Percentiles rank a stretch among this genome's conserved stretches.
phyloP scores from a whole-genome alignment of 768 basidiomycete genomes.

The Hebeloma cylindrosporum region DNA sequence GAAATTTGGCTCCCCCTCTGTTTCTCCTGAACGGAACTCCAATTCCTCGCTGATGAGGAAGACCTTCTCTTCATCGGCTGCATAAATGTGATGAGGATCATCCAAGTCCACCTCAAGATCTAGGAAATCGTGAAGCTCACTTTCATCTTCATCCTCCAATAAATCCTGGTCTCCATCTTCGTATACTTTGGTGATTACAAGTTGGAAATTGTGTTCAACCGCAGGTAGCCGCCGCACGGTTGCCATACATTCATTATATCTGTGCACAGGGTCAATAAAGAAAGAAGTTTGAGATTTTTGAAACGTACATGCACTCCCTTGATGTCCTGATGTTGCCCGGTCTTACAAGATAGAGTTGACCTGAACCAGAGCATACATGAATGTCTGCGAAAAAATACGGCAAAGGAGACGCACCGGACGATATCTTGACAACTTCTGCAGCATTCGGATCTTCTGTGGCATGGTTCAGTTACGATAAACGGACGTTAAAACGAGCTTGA shows the following conservation, averaged over 20 bases:
- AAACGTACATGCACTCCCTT: slow-evolving; percentile 92
- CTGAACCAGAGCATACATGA: slow-evolving; percentile 21
- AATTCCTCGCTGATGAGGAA: slow-evolving; percentile 92
- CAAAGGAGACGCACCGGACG: slow-evolving; percentile 48
- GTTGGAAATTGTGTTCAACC: slow-evolving; percentile 78
- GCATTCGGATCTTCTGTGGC: slow-evolving; percentile 86
- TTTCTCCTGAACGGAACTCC: slow-evolving; percentile 75
- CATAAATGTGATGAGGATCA: neutral
- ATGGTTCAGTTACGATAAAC: slow-evolving; percentile 13
- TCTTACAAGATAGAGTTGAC: slow-evolving; percentile 88
- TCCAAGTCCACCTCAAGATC: neutral
- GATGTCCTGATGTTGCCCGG: slow-evolving; percentile 90
- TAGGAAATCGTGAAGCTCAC: slow-evolving; percentile 36
- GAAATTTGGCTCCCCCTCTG: slow-evolving; percentile 77
- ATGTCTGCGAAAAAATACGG: neutral
- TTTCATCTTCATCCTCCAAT: slow-evolving; percentile 91
- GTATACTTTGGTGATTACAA: slow-evolving; percentile 95
- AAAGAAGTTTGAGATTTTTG: no score
- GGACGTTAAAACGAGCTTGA: slow-evolving; percentile 11
- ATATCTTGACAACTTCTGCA: slow-evolving; percentile 92
- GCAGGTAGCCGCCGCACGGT: slow-evolving; percentile 85
- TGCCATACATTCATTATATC: slow-evolving; percentile 94
- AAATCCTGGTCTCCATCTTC: slow-evolving; percentile 96
- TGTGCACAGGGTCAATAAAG: slow-evolving; percentile 30
- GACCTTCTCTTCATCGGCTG: slow-evolving; percentile 91